A percentile compares a stretch with the other conserved stretches of the same genome.
Evolutionary conservation across 768 basidiomycete species (phyloP).

Genomic region (Amylocystis lapponica): DNA sequence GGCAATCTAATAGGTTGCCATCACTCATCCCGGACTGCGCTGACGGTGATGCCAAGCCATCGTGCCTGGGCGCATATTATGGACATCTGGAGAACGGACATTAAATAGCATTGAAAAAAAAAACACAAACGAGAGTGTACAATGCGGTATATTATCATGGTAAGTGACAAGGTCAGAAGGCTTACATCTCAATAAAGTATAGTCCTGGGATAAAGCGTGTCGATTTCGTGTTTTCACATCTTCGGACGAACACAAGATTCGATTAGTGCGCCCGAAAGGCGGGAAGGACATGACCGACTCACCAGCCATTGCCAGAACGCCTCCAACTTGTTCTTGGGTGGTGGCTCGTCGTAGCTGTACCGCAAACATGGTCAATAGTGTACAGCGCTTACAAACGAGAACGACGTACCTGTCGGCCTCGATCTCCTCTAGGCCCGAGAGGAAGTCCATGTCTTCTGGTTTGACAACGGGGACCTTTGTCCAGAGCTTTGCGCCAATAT

Average conservation of each 20-base stretch:
- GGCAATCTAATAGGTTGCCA: no score
- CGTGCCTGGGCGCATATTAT: no score
- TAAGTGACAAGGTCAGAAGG: no score
- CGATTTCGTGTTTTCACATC: conserved; percentile 10
- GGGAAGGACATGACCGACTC: conserved; percentile 23
- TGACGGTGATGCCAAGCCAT: no score
- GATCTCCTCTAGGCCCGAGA: conserved; percentile 42
- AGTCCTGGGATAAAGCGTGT: no score
- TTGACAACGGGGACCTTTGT: conserved; percentile 41
- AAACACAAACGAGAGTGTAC: no score
- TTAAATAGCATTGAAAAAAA: no score
- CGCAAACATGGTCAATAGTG: neutral
- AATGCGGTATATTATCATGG: no score
- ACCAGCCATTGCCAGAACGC: conserved; percentile 81
- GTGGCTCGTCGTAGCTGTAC: conserved; percentile 53
- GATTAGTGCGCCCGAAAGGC: no score
- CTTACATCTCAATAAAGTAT: no score
- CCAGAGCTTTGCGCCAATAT: conserved; percentile 50
- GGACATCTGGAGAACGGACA: no score
- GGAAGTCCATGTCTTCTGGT: conserved; percentile 80
- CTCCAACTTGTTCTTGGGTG: conserved; percentile 61
- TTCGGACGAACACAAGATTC: neutral
- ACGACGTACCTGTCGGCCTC: conserved; percentile 19
- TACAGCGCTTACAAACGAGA: neutral
- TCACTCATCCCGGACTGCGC: no score